Evolutionary conservation across 2,329 filamentous ascomycete species (phyloP).

Genomic region (Fusarium pseudocircinatum): DNA sequence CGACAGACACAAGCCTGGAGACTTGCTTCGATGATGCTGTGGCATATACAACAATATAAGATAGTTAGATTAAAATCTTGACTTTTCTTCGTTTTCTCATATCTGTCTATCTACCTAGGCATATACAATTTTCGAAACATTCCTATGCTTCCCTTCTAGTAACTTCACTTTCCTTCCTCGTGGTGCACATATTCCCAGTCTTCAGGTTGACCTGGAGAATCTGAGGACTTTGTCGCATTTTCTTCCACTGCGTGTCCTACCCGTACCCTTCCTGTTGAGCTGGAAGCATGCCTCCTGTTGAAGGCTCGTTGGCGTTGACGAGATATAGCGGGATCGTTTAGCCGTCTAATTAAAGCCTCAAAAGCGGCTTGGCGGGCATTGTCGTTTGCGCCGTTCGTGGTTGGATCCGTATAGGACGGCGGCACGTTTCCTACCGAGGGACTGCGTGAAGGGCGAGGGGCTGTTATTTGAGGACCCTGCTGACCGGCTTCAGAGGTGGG

Average conservation of each 20-base stretch:
- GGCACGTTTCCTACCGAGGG: not conserved
- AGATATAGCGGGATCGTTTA: not conserved
- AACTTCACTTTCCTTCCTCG: no score
- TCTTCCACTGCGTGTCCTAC: not conserved
- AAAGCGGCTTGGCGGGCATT: no score
- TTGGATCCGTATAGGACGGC: not conserved
- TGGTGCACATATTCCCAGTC: not conserved
- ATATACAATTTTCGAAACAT: no score
- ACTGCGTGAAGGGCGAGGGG: not conserved
- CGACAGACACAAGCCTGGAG: not conserved
- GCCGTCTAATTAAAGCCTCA: no score
- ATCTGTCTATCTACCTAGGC: not conserved
- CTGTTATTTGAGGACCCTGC: not conserved
- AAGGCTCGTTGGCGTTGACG: not conserved
- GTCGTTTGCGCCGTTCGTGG: not conserved
- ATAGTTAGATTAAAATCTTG: not conserved
- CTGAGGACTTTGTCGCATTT: not conserved
- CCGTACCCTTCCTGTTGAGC: no score
- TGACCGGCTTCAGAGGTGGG: not conserved
- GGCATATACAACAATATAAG: rapidly evolving
- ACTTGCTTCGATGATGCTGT: not conserved
- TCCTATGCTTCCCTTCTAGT: not conserved
- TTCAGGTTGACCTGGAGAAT: not conserved
- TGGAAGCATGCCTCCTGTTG: not conserved
- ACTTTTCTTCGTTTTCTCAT: not conserved